Conservation (phyloP, 306 rosid species). For the Prosopis cineraria region DNA sequence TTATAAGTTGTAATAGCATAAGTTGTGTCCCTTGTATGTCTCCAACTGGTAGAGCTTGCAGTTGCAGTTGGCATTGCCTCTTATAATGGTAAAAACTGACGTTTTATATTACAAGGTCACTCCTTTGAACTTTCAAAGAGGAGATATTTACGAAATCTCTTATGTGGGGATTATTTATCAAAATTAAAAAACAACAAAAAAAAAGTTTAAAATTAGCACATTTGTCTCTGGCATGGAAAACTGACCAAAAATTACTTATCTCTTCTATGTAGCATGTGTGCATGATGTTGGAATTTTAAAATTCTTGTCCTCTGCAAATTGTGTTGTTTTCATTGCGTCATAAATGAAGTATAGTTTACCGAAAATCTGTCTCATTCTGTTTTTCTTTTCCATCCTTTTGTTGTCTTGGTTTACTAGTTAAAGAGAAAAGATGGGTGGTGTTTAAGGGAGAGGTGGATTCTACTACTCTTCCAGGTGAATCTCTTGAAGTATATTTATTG, state of each 20-base stretch:
- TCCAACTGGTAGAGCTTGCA: background rate
- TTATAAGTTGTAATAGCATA: background rate
- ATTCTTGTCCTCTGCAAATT: background rate
- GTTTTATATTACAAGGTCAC: background rate
- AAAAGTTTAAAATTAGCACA: background rate
- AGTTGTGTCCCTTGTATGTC: background rate
- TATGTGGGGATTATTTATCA: background rate
- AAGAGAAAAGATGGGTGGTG: conserved; percentile 96
- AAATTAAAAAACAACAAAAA: background rate
- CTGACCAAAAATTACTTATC: conserved; percentile 3
- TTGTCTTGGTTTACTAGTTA: conserved; percentile 56
- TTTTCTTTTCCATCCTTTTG: background rate
- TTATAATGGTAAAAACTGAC: background rate
- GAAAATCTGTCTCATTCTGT: conserved; percentile 31
- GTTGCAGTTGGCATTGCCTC: background rate
- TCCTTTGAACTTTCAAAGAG: conserved; percentile 9
- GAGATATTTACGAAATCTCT: background rate
- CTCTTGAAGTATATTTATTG: conserved; percentile 12
- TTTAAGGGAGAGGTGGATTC: conserved; percentile 94
- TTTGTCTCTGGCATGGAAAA: conserved; percentile 6
- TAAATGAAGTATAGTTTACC: conserved; percentile 10
- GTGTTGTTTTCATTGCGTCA: background rate
- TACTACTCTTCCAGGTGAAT: conserved; percentile 84
- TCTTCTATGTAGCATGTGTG: conserved; percentile 5
- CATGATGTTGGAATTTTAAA: conserved; percentile 24